A percentile compares a stretch with the other conserved stretches of the same genome.
phyloP scores from a whole-genome alignment of 2,329 filamentous ascomycete species.

The Davidsoniella eucalypti region DNA sequence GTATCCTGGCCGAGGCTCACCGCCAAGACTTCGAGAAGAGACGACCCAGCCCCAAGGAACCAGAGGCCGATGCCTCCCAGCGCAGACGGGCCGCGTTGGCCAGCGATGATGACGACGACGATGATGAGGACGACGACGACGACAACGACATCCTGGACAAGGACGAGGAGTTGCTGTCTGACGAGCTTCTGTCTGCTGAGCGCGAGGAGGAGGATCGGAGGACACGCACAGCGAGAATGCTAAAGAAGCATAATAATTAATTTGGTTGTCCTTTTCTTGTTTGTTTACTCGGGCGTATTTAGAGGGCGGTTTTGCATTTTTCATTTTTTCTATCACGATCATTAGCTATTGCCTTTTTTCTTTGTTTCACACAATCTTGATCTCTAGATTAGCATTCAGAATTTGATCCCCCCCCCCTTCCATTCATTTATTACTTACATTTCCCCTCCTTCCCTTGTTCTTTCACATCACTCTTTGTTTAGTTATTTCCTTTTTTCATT shows the following conservation, averaged over 20 bases:
- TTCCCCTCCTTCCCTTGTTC: neutral
- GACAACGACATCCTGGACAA: conserved; percentile 19
- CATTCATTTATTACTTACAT: neutral
- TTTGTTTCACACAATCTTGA: no score
- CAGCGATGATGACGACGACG: conserved; percentile 14
- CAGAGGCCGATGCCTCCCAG: conserved; percentile 12
- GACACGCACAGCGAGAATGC: neutral
- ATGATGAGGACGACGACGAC: conserved; percentile 18
- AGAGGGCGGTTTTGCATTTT: no score
- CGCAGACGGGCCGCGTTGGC: conserved; percentile 13
- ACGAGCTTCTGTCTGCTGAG: neutral
- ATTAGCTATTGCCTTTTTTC: no score
- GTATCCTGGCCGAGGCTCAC: conserved; percentile 69
- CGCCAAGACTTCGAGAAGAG: conserved; percentile 84
- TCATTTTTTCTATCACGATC: no score
- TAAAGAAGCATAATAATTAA: no score
- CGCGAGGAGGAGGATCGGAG: neutral
- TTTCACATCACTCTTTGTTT: neutral
- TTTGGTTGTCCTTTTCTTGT: no score
- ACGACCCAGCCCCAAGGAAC: conserved; percentile 10
- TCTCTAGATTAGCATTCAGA: no score
- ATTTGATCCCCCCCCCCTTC: no score
- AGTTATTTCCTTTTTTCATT: neutral
- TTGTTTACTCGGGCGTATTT: no score
- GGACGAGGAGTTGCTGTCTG: neutral